Evolutionary conservation across 371 early-diverging fungal genomes (phyloP).

Genomic region (Mortierella sp.): DNA sequence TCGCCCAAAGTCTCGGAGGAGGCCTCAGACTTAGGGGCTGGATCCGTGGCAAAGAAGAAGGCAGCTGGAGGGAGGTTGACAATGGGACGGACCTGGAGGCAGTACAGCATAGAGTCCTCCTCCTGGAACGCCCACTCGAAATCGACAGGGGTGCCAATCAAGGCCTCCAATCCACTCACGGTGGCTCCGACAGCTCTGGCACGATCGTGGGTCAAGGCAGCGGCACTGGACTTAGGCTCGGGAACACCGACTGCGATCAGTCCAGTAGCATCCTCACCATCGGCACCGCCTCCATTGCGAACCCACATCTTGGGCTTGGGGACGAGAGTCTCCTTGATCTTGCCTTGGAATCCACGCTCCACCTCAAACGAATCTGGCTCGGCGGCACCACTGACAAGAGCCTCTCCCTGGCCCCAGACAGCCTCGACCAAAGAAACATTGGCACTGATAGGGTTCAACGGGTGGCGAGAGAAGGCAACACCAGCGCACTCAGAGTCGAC

Average conservation of each 20-base stretch:
- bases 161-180: slow-evolving; percentile 37
- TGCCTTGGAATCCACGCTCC: slow-evolving; percentile 47
- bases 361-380: slow-evolving; percentile 57
- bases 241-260: slow-evolving; percentile 45
- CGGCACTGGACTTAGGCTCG: slow-evolving; percentile 42
- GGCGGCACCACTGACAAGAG: slow-evolving; percentile 57
- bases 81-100: slow-evolving; percentile 58
- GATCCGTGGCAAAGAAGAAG: slow-evolving; percentile 48
- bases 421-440: slow-evolving; percentile 52
- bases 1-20: slow-evolving; percentile 17
- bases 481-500: slow-evolving; percentile 58
- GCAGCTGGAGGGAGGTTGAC: slow-evolving; percentile 53
- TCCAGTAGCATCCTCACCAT: slow-evolving; percentile 44
- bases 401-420: slow-evolving; percentile 58
- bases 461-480: slow-evolving; percentile 58
- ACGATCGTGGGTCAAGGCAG: slow-evolving; percentile 43
- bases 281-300: slow-evolving; percentile 33
- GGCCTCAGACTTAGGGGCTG: slow-evolving; percentile 20
- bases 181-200: slow-evolving; percentile 46
- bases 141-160: slow-evolving; percentile 55
- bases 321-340: slow-evolving; percentile 50
- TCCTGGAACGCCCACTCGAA: slow-evolving; percentile 59
- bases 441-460: slow-evolving; percentile 53
- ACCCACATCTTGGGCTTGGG: slow-evolving; percentile 59
- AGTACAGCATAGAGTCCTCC: slow-evolving; percentile 45